Base-by-base conservation (phyloP, 805 yeast species). In the Candida pseudoglaebosa region DNA sequence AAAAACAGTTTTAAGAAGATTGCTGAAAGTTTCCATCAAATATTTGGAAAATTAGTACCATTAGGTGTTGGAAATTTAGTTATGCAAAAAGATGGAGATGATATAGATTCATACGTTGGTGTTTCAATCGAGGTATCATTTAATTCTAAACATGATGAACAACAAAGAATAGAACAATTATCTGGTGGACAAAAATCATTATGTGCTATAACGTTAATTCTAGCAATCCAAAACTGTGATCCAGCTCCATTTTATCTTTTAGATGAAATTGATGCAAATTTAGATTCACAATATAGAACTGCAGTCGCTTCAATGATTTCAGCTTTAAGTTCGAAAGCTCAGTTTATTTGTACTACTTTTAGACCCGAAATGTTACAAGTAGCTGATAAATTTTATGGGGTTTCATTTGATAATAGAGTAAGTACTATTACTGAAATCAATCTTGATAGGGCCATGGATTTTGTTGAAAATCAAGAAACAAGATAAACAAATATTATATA, bases 131-230 rank as follows among this genome's bases (percentile, higher is more conserved):
- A 82, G 7, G 97, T 90, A 2, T 86, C 96, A 0, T 91, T 91
- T 70, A 91, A 88, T 56, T 83, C 95, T 7, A 82, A 82, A 53
- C 71, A 75, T 19, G 84, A 90, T 54, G 96, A 89, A 48, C 96
- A 87, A 57, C 84, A 83, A 44, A 73, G 85, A 44, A 82, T 91
- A 40, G 95, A 88, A 56, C 97, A 90, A 56, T 69, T 93, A 13
- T 87, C 96, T 1, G 99, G 99, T 29, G 99, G 99, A 8, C 99
- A 93, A 55, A 91, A 91, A 57, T 85, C 97, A 0, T 67, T 93
- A n/a, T 90, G 98, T 68, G 98, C 99, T 1, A 80, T 93, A 49
- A 90, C 98, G 0, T 73, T 93, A 36, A 90, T 93, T 47, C 71
- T 93, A 41, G 97, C 99, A 3, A 87, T 91, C 43, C 99, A 93